phyloP scores from a whole-genome alignment of 1,284 basidiomycete genomes.

The Ustilago tritici region DNA sequence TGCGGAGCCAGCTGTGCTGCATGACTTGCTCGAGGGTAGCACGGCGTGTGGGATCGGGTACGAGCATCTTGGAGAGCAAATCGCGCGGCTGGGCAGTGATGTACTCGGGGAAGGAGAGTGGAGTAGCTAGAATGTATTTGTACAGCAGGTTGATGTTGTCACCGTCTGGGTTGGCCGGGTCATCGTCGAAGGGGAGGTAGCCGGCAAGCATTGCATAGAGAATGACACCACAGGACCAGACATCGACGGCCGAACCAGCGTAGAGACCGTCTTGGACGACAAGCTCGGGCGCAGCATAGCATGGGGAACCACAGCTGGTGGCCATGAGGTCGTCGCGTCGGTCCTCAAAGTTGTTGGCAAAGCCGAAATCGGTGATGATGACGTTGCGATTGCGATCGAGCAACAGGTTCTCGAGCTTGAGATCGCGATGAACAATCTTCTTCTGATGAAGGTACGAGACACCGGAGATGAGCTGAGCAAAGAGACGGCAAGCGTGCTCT shows the following conservation, averaged over 20 bases:
- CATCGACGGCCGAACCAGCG: constrained; percentile 97
- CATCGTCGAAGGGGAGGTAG: constrained; percentile 99
- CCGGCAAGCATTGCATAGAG: constrained; percentile 99
- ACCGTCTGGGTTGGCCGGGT: constrained; percentile 97
- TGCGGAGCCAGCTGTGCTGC: constrained; percentile 67
- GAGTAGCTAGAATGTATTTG: constrained; percentile 87
- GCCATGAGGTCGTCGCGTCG: constrained; percentile 93
- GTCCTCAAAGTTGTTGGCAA: constrained; percentile 92
- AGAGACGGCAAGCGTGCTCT: constrained; percentile 92
- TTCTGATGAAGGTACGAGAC: constrained; percentile 99
- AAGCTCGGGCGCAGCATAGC: constrained; percentile 98
- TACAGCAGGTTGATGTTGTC: constrained; percentile 99
- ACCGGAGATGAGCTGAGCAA: constrained; percentile 97
- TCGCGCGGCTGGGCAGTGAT: constrained; percentile 67
- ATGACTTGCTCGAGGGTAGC: constrained; percentile 66
- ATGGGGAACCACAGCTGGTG: constrained; percentile 95
- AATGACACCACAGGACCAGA: constrained; percentile 99
- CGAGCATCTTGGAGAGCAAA: constrained; percentile 66
- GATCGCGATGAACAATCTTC: constrained; percentile 98
- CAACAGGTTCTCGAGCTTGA: constrained; percentile 97
- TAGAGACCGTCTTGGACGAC: constrained; percentile 98
- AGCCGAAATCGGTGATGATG: constrained; percentile 99
- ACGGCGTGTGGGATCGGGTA: constrained; percentile 64
- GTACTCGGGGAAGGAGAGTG: constrained; percentile 68
- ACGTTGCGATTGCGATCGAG: constrained; percentile 97